Base-by-base conservation (phyloP, 768 basidiomycete species). In the Russula sp. region DNA sequence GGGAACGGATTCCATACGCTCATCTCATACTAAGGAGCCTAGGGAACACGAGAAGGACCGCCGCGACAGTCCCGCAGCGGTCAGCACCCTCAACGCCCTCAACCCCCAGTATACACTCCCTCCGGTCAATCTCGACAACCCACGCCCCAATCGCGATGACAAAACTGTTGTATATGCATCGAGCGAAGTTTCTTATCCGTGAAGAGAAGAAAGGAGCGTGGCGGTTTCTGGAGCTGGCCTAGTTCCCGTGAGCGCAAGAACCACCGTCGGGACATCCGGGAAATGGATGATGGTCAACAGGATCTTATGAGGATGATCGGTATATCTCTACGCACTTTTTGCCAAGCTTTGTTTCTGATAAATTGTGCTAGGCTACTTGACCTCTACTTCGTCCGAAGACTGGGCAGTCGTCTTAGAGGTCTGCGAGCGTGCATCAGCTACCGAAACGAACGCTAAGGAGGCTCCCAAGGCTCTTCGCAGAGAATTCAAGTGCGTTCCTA, bases 351-450 rank as follows among this genome's bases (percentile, higher is more conserved):
- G 27, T 27, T 27, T 27, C 27, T 27, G 27, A 27, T 27, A 76
- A 40, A 47, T 11, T 39, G 37, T 20, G 34, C 13, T 50, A 90
- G 89, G 87, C 0, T 90, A 81, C 69, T 77, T 90, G 16, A 87
- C 88, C 2, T 88, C 88, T 0, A 89, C 88, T 0, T 80, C 86
- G 0, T 87, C 90, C 4, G 90, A 92, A 71, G 89, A 93, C 70
- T 91, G 89, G 86, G 74, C 80, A 0, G 79, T 92, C 34, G 88
- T 94, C 0, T 78, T 93, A 55, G 91, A 93, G 58, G 89, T 94
- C 14, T 94, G 90, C 69, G 93, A 96, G 59, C 79, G 89, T 42
- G 89, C 90, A 4, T 89, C 88, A 1, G 73, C 81, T 2, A 88
- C 70, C 68, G 90, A 93, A 60, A 70, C 91, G 9, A 85, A 85